A percentile compares a stretch with the other conserved stretches of the same genome.
Evolutionary conservation across 202 grass and related monocot species (phyloP).

Genomic region (Schoenoplectus tabernaemontani): DNA sequence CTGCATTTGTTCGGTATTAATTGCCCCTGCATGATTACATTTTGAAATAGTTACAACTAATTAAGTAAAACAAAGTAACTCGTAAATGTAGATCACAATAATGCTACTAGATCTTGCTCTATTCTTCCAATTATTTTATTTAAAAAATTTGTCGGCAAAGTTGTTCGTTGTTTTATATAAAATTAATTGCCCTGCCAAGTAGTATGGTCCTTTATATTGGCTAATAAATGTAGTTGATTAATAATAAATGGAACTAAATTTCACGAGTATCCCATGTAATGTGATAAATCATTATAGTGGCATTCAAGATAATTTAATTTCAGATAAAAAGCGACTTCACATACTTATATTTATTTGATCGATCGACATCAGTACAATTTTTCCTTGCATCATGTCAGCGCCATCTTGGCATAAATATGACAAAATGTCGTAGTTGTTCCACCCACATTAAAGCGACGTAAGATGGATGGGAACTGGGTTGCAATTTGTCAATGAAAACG

Average conservation of each 20-base stretch:
- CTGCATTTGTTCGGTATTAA: background rate
- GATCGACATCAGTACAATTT: background rate
- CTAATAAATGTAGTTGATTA: background rate
- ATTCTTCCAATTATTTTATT: background rate
- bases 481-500: constrained; percentile 8
- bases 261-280: background rate
- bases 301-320: background rate
- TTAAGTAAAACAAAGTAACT: background rate
- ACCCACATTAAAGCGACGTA: background rate
- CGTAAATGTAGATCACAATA: background rate
- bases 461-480: background rate
- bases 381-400: background rate
- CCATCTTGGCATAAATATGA: background rate
- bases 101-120: background rate
- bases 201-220: background rate
- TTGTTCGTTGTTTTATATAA: background rate
- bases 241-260: background rate
- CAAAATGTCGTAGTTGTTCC: background rate
- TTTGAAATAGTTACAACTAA: background rate
- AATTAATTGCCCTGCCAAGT: background rate
- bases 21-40: background rate
- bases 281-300: background rate
- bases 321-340: background rate
- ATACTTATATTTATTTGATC: background rate
- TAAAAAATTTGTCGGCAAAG: background rate